phyloP scores from a whole-genome alignment of 805 yeast species.

The Lipomyces starkeyi region DNA sequence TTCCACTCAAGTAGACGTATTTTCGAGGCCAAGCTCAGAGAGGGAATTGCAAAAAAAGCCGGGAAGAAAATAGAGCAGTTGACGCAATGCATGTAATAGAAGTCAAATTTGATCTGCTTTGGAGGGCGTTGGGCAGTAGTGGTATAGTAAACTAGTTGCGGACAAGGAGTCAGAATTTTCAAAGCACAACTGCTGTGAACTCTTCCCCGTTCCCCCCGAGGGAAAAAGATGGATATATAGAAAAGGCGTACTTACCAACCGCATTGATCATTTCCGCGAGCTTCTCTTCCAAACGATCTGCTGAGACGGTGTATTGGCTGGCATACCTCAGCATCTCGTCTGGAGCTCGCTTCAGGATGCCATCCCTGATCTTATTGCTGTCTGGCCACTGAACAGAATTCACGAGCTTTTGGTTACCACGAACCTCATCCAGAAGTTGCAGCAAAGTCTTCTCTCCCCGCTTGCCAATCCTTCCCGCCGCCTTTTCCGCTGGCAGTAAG shows the following conservation, averaged over 20 bases:
- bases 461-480: not conserved
- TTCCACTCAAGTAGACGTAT: not conserved
- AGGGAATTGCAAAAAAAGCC: not conserved
- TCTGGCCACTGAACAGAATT: not conserved
- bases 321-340: not conserved
- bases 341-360: not conserved
- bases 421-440: not conserved
- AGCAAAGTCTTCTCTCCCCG: not conserved
- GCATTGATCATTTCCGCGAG: not conserved
- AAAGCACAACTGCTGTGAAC: not conserved
- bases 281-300: not conserved
- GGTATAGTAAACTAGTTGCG: not conserved
- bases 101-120: constrained; percentile 1
- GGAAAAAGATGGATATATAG: not conserved
- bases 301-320: not conserved
- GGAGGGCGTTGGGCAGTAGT: not conserved
- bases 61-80: constrained; percentile 1
- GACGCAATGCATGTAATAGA: not conserved
- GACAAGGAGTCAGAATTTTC: not conserved
- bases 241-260: not conserved
- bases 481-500: constrained; percentile 3
- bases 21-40: not conserved
- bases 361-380: constrained; percentile 1
- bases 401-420: not conserved
- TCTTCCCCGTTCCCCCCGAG: not conserved